A percentile compares a stretch with the other conserved stretches of the same genome.
phyloP scores from a whole-genome alignment of 2,329 filamentous ascomycete genomes.

The Neoarthrinium moseri region DNA sequence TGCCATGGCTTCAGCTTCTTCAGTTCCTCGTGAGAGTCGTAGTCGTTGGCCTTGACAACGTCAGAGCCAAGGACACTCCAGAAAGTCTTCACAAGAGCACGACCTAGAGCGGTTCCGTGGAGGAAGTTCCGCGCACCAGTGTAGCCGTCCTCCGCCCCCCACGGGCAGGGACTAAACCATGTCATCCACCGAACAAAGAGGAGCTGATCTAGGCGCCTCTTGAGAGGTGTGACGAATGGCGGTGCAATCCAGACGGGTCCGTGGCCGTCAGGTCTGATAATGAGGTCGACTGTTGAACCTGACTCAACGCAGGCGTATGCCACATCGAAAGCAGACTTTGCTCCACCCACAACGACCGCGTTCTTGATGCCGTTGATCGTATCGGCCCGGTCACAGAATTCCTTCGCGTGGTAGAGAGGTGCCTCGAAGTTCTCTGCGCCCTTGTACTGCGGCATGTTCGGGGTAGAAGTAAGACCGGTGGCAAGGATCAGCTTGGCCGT shows the following conservation, averaged over 20 bases:
- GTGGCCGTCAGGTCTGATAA: conserved; percentile 51
- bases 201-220: conserved; percentile 43
- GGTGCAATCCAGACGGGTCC: conserved; percentile 51
- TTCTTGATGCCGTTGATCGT: conserved; percentile 30
- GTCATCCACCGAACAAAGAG: conserved; percentile 42
- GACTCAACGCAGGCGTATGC: conserved; percentile 52
- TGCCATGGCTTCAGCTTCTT: conserved; percentile 43
- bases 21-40: conserved; percentile 10
- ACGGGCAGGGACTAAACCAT: conserved; percentile 32
- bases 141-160: background rate
- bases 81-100: conserved; percentile 1
- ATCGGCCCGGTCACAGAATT: conserved; percentile 35
- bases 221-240: conserved; percentile 43
- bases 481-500: conserved; percentile 55
- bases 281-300: conserved; percentile 49
- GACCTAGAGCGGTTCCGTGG: conserved; percentile 6
- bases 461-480: conserved; percentile 55
- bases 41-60: background rate
- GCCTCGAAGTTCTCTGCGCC: conserved; percentile 46
- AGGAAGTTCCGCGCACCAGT: conserved; percentile 3
- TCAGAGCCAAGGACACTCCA: conserved; percentile 7
- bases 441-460: conserved; percentile 48
- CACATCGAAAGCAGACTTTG: conserved; percentile 61
- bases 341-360: conserved; percentile 53
- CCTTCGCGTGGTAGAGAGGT: conserved; percentile 53